Percentiles rank a stretch among this genome's conserved stretches.
Evolutionary conservation across 345 rosid genomes (phyloP).

Genomic region (Zanthoxylum bungeanum): DNA sequence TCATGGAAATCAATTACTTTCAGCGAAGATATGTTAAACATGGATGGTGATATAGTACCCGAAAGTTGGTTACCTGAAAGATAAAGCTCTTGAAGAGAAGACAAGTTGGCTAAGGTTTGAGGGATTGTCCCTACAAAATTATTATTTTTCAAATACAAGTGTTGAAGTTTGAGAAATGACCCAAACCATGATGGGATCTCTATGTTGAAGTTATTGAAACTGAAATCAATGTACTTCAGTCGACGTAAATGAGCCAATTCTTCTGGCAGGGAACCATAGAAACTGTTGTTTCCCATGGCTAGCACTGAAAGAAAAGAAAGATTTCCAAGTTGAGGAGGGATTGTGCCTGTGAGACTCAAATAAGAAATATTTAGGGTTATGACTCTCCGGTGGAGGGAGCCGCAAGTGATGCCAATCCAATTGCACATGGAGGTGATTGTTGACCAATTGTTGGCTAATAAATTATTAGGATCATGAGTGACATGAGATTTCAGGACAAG

Average conservation of each 20-base stretch:
- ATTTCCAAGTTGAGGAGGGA: slow-evolving; percentile 26
- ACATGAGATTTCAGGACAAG: slow-evolving; percentile 1
- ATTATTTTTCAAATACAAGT: background rate
- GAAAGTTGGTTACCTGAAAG: background rate
- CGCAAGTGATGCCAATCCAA: slow-evolving; percentile 8
- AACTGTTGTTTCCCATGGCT: slow-evolving; percentile 9
- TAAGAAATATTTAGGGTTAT: slow-evolving; percentile 10
- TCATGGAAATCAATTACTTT: too few species aligned
- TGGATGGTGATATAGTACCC: background rate
- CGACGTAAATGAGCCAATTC: slow-evolving; percentile 18
- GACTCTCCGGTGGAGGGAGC: slow-evolving; percentile 11
- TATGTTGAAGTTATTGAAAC: background rate
- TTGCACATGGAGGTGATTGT: background rate
- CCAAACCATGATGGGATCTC: slow-evolving; percentile 15
- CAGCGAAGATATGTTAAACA: background rate
- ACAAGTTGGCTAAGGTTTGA: background rate
- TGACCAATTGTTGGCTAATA: background rate
- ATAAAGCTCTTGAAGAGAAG: background rate
- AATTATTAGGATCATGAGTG: background rate
- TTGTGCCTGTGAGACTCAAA: slow-evolving; percentile 12
- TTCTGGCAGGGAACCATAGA: slow-evolving; percentile 11
- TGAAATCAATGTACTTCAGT: background rate
- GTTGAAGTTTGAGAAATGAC: background rate
- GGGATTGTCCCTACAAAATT: slow-evolving; percentile 14
- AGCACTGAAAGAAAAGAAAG: slow-evolving; percentile 11